Base-by-base conservation (phyloP, 805 yeast species). In the Henningerozyma blattae region DNA sequence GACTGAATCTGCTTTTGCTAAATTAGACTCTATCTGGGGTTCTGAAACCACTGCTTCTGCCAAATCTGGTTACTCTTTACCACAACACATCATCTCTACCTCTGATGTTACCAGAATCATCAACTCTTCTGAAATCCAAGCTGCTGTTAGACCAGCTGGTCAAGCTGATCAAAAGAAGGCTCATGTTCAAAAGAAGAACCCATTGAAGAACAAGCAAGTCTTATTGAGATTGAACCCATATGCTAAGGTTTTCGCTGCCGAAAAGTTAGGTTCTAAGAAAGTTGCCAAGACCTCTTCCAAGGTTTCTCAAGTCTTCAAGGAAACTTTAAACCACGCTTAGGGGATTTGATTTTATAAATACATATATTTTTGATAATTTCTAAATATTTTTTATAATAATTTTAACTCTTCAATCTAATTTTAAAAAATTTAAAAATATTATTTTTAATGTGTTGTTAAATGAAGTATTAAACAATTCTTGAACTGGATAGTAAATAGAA, bases 51-150 rank as follows among this genome's bases (percentile, higher is more conserved):
- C 80, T 63, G 74, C 77, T 56, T 76, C 91, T 38, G 61, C 82
- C 60, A 87, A 87, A 77, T 65, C 86, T 54, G 82, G 82, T 65
- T 87, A 81, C 93, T 41, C 85, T 47, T 76, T 91, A 64, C 99
- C 99, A 73, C 43, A 79, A 52, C 84, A 84, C 94, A 79, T 91
- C 70, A 72, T 91, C 63, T 64, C 95, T 58, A 84, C 84, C 83
- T 70, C 96, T 55, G 99, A 91, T 68, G 83, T 86, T 62, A 75
- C 94, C 70, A 82, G 95, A 71, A 72, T 89, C 66, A 91, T 91
- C 77, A 84, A 86, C 93, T 87, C 97, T 67, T 77, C 96, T 67
- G 98, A 91, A 77, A 80, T 91, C 68, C 98, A 91, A 76, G 73
- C 95, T 55, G 96, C 78, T 63, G 83, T 87, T 58, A 82, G 89